Conservation (phyloP, 225 moss, liverwort and hornwort genomes). For the Lunularia cruciata region DNA sequence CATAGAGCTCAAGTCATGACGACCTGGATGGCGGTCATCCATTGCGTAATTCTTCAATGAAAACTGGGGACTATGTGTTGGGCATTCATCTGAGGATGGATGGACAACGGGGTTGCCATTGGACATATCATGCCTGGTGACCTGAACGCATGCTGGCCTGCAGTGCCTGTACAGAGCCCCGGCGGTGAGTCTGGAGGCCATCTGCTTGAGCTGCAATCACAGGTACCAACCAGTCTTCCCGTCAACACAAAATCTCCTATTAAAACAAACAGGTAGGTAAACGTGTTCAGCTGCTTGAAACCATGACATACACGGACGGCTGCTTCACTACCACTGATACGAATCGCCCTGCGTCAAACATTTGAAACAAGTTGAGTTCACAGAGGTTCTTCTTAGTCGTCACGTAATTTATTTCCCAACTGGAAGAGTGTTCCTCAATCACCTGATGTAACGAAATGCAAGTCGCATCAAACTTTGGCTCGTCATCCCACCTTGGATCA, state of each 20-base stretch:
- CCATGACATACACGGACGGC: too few species aligned
- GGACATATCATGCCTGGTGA: conserved; percentile 18
- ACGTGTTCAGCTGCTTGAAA: too few species aligned
- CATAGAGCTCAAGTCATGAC: background rate
- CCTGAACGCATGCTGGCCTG: conserved; percentile 23
- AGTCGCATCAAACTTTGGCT: conserved; percentile 9
- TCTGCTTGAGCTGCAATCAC: conserved; percentile 43
- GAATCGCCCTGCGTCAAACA: too few species aligned
- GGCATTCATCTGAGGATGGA: conserved; percentile 20
- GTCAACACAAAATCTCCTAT: too few species aligned
- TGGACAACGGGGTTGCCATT: conserved; percentile 26
- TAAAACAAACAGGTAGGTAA: too few species aligned
- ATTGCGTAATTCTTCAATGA: conserved; percentile 42
- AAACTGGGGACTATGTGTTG: conserved; percentile 32
- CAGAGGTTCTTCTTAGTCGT: too few species aligned
- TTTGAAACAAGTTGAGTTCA: too few species aligned
- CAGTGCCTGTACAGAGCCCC: conserved; percentile 36
- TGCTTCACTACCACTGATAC: too few species aligned
- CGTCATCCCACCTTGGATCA: background rate
- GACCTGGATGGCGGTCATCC: conserved; percentile 22
- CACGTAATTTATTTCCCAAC: too few species aligned
- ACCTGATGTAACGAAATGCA: conserved; percentile 23
- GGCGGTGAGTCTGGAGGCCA: conserved; percentile 41
- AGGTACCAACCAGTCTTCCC: too few species aligned
- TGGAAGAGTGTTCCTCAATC: too few species aligned